phyloP scores from a whole-genome alignment of 768 basidiomycete species.

The Pisolithus microcarpus region DNA sequence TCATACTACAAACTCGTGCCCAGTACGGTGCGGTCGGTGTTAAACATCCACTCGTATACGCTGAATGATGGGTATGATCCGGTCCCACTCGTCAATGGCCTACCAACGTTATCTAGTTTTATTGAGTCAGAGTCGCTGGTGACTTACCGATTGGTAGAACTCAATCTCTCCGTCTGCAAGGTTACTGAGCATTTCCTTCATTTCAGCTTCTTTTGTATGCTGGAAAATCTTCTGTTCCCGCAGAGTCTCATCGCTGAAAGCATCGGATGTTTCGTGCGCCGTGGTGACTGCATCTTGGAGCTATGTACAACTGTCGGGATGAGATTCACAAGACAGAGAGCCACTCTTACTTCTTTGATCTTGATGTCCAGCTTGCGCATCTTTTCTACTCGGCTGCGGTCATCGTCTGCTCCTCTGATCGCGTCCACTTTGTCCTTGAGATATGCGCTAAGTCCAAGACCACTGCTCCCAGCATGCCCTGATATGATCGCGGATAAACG shows the following conservation, averaged over 20 bases:
- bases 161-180: conserved; percentile 94
- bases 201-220: conserved; percentile 84
- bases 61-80: conserved; percentile 88
- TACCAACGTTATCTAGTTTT: conserved; percentile 21
- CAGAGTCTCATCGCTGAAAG: conserved; percentile 92
- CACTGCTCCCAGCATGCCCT: conserved; percentile 81
- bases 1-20: neutral
- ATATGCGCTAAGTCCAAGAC: conserved; percentile 82
- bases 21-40: conserved; percentile 20
- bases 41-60: conserved; percentile 91
- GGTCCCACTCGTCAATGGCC: conserved; percentile 97
- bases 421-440: conserved; percentile 89
- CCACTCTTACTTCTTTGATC: conserved; percentile 78
- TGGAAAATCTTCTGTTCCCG: conserved; percentile 90
- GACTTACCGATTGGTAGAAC: conserved; percentile 77
- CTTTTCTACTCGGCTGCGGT: conserved; percentile 85
- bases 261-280: conserved; percentile 92
- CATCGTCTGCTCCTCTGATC: conserved; percentile 88
- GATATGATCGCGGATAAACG: conserved; percentile 82
- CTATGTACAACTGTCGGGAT: conserved; percentile 33
- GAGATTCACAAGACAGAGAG: neutral
- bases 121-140: conserved; percentile 1
- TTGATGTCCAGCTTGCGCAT: conserved; percentile 88
- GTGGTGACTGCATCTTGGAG: conserved; percentile 94
- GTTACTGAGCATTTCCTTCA: conserved; percentile 90